These are phyloP conservation scores for Penicillium sp. DNA, from an alignment of 2,329 filamentous ascomycete genomes.

Conservation along the genomic window DNA sequence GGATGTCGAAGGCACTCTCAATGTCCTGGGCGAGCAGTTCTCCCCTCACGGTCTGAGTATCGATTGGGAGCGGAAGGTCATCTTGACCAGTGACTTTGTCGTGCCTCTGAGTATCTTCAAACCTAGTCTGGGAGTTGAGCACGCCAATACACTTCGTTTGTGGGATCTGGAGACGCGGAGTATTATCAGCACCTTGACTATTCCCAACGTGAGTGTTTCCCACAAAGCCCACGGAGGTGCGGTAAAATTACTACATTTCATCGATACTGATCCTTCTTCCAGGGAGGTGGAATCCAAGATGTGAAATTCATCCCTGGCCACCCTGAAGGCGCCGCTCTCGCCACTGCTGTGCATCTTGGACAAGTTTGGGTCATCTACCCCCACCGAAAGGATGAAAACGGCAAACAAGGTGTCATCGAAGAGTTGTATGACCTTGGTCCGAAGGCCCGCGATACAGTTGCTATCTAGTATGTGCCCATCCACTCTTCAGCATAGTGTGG, in stretches of 20 bases:
- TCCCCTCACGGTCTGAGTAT: conserved; percentile 60
- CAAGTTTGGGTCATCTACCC: conserved; percentile 67
- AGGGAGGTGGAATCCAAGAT: conserved; percentile 61
- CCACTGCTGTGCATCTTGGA: conserved; percentile 59
- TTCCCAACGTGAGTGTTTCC: conserved; percentile 49
- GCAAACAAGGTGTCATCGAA: conserved; percentile 58
- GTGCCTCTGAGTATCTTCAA: conserved; percentile 62
- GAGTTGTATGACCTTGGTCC: conserved; percentile 59
- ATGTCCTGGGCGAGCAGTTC: conserved; percentile 61
- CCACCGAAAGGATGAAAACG: conserved; percentile 54
- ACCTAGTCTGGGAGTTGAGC: conserved; percentile 54
- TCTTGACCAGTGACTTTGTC: conserved; percentile 63
- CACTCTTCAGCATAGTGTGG: background rate
- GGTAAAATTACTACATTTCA: too few species aligned
- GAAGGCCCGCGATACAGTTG: conserved; percentile 55
- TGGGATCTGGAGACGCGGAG: conserved; percentile 55
- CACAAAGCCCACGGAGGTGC: too few species aligned
- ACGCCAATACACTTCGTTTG: conserved; percentile 58
- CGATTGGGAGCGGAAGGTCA: conserved; percentile 58
- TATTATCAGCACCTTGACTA: conserved; percentile 61
- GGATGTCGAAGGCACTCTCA: conserved; percentile 53
- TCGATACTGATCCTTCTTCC: background rate
- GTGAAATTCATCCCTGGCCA: conserved; percentile 65
- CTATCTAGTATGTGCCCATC: conserved; percentile 51
- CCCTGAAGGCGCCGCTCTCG: conserved; percentile 57